Conservation (phyloP, 352 stramenopile genomes). For the Pythium insidiosum region DNA sequence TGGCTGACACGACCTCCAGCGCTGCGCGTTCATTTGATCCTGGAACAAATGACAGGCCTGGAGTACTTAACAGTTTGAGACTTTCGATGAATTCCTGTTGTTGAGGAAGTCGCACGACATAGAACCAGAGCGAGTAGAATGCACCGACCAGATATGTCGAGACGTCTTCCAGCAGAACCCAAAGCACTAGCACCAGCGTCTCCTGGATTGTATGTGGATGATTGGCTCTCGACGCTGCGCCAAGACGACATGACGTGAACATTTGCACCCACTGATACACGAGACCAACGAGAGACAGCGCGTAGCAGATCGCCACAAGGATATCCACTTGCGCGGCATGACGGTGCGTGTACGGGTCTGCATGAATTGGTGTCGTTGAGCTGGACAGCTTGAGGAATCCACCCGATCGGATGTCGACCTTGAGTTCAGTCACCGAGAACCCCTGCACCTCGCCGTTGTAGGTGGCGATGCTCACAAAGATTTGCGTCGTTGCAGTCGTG, state of each 20-base stretch:
- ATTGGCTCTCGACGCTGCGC: no score
- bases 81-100: constrained; percentile 29
- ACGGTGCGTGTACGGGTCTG: constrained; percentile 19
- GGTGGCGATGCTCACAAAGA: constrained; percentile 22
- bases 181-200: no score
- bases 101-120: constrained; percentile 29
- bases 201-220: no score
- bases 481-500: constrained; percentile 17
- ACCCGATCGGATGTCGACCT: constrained; percentile 17
- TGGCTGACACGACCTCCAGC: constrained; percentile 15
- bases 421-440: constrained; percentile 17
- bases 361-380: constrained; percentile 10
- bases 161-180: neutral
- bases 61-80: constrained; percentile 24
- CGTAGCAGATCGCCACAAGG: constrained; percentile 17
- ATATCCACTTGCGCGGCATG: constrained; percentile 12
- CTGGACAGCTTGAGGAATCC: constrained; percentile 14
- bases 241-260: neutral
- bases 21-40: constrained; percentile 20
- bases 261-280: neutral
- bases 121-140: constrained; percentile 28
- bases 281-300: constrained; percentile 2
- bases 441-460: constrained; percentile 30
- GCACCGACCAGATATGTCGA: constrained; percentile 1
- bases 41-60: constrained; percentile 21